A percentile compares a stretch with the other conserved stretches of the same genome.
Evolutionary conservation across 2,329 filamentous ascomycete genomes (phyloP).

Genomic region (Sporothrix pseudoabietina): DNA sequence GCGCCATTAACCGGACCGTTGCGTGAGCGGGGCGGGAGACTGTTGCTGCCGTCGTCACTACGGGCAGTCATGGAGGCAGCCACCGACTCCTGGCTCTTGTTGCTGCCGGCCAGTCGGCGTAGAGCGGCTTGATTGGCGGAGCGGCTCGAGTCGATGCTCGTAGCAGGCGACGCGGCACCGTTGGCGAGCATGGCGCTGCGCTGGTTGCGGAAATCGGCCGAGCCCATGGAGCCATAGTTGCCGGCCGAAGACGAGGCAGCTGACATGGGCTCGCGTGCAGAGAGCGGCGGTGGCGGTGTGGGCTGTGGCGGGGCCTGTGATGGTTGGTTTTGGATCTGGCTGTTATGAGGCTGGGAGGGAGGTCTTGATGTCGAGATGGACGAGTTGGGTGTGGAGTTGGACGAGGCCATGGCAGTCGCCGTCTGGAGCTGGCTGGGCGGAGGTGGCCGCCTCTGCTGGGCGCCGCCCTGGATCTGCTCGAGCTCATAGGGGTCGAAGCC

Average conservation of each 20-base stretch:
- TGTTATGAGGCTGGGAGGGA: slow-evolving; percentile 21
- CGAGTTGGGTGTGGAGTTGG: neutral
- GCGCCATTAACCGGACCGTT: slow-evolving; percentile 44
- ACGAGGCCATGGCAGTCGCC: neutral
- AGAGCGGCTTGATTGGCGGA: slow-evolving; percentile 47
- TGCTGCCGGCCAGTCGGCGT: slow-evolving; percentile 52
- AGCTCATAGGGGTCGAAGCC: slow-evolving; percentile 82
- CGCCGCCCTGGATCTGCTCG: slow-evolving; percentile 69
- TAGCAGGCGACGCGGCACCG: slow-evolving; percentile 51
- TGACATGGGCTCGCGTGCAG: slow-evolving; percentile 34
- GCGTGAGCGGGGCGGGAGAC: slow-evolving; percentile 55
- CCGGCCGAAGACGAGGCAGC: slow-evolving; percentile 31
- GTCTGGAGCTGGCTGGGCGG: slow-evolving; percentile 34
- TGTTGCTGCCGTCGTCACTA: slow-evolving; percentile 54
- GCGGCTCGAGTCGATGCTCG: slow-evolving; percentile 55
- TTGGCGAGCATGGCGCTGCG: slow-evolving; percentile 40
- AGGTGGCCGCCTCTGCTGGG: slow-evolving; percentile 45
- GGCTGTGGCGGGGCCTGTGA: slow-evolving; percentile 21
- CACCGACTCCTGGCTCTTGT: slow-evolving; percentile 62
- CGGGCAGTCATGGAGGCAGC: slow-evolving; percentile 51
- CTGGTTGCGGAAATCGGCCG: slow-evolving; percentile 34
- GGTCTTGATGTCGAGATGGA: slow-evolving; percentile 9
- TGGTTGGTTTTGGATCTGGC: neutral
- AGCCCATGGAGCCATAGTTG: slow-evolving; percentile 32
- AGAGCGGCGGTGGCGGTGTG: slow-evolving; percentile 36